Evolutionary conservation across 176 grass and related monocot species (phyloP), one percentile per base, ranked within the genome.

Genomic region (Oryza coarctata): DNA sequence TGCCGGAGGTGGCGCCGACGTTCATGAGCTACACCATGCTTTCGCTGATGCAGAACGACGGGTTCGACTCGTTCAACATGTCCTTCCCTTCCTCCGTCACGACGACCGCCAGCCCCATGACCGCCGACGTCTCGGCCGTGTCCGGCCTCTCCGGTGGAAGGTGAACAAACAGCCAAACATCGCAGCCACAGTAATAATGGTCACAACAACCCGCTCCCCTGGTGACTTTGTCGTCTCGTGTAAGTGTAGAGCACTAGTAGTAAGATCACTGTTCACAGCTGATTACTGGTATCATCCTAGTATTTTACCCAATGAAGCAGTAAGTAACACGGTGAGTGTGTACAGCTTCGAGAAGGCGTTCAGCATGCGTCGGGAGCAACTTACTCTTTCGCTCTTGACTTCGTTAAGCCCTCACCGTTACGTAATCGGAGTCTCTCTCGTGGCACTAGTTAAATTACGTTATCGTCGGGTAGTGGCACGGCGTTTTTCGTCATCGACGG

Each of bases 21-120:
- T 83, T 40, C 83, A 15, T 83, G 14, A 90, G 79, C 88, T 90
- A 86, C 74, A 83, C 58, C 74, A 79, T 63, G 83, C 79, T 90
- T 3, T 79, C 88, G 79, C 43, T 86, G 58, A 90, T 90, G 88
- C 88, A 86, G 79, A 90, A 86, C 83, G 88, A 86, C 28, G 88
- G 88, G 23, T 90, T 90, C 74, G 88, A 90, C 74, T 86, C 88
- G 1, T 90, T 86, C 79, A 74, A 74, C 68, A 63, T 78, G 88
- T 90, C 88, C 3, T 86, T 83, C 83, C 88, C 88, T 20, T 90
- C 88, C 79, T 74, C 83, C 12, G 88, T 23, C 57, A 68, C 83
- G 12, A 79, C 79, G 3, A 13, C 39, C 68, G 45, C 35, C 88
- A 74, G 78, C 74, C 83, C 79, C 74, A 66, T 82, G 3, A 83